phyloP scores from a whole-genome alignment of 371 early-diverging fungal genomes.

The Lichtheimia hyalospora region DNA sequence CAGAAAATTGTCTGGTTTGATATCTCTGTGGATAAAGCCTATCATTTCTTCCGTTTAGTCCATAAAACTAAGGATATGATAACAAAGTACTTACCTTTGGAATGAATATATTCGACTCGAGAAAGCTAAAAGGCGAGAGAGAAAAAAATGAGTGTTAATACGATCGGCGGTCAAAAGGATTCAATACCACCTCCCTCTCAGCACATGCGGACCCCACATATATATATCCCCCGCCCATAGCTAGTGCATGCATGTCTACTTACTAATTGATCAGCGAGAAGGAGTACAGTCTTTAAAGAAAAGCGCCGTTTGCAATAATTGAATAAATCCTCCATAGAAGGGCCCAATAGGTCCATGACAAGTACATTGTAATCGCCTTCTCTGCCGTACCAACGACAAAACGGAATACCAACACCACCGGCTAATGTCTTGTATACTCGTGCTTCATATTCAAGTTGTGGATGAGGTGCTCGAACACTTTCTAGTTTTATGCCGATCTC shows the following conservation, averaged over 20 bases:
- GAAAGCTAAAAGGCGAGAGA: slow-evolving; percentile 67
- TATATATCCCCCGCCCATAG: not conserved
- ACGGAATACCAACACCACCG: slow-evolving; percentile 96
- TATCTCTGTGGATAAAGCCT: slow-evolving; percentile 77
- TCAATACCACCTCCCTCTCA: slow-evolving; percentile 1
- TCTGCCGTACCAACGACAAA: slow-evolving; percentile 91
- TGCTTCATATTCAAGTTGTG: slow-evolving; percentile 96
- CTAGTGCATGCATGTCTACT: not conserved
- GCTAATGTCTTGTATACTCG: slow-evolving; percentile 93
- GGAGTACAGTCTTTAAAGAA: slow-evolving; percentile 95
- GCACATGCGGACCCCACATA: not conserved
- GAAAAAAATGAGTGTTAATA: not conserved
- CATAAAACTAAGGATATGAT: not conserved
- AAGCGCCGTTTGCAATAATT: slow-evolving; percentile 97
- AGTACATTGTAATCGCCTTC: slow-evolving; percentile 93
- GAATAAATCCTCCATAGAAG: slow-evolving; percentile 98
- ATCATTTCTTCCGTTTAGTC: not conserved
- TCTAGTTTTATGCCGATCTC: slow-evolving; percentile 97
- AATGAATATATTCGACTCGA: slow-evolving; percentile 97
- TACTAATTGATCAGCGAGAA: slow-evolving; percentile 98
- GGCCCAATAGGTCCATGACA: slow-evolving; percentile 99
- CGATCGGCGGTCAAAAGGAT: too few species aligned
- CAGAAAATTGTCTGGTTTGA: slow-evolving; percentile 98
- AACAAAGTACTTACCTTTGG: slow-evolving; percentile 55
- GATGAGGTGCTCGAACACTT: slow-evolving; percentile 88